Evolutionary conservation across 805 yeast genomes (phyloP).

Genomic region (Candida dajiaensis): DNA sequence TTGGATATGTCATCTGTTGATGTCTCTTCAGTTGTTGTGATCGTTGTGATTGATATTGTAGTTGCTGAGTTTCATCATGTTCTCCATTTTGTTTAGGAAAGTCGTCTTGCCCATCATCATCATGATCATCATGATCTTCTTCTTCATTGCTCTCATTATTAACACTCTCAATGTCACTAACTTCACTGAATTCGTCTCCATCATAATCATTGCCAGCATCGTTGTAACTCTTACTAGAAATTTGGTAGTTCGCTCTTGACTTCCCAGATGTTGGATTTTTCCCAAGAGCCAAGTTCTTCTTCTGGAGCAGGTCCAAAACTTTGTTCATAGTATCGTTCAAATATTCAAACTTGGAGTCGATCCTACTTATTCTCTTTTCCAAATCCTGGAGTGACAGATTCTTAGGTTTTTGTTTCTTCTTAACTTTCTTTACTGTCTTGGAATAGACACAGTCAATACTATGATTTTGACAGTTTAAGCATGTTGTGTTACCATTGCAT

Average conservation of each 20-base stretch:
- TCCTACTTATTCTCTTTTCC: constrained; percentile 17
- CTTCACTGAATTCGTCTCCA: not conserved
- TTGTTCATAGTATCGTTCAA: constrained; percentile 10
- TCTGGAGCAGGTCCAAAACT: constrained; percentile 9
- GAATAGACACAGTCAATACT: constrained; percentile 72
- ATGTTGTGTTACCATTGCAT: constrained; percentile 39
- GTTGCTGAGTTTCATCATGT: not conserved
- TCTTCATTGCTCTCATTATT: not conserved
- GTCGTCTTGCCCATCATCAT: not conserved
- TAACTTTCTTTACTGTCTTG: constrained; percentile 16
- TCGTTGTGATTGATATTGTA: not conserved
- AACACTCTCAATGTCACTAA: not conserved
- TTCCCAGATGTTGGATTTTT: not conserved
- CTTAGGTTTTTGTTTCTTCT: constrained; percentile 14
- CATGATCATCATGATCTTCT: not conserved
- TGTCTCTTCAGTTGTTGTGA: not conserved
- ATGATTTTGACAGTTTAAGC: constrained; percentile 82
- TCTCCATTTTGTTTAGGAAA: not conserved
- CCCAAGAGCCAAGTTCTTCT: constrained; percentile 1
- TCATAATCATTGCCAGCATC: not conserved
- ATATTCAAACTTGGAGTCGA: constrained; percentile 14
- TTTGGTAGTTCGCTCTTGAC: not conserved
- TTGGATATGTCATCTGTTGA: constrained; percentile 1
- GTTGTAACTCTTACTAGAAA: not conserved
- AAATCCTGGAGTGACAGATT: constrained; percentile 20